These are phyloP conservation scores for Solanum tacnaense DNA, from an alignment of 257 asterid genomes.

Conservation along the genomic window DNA sequence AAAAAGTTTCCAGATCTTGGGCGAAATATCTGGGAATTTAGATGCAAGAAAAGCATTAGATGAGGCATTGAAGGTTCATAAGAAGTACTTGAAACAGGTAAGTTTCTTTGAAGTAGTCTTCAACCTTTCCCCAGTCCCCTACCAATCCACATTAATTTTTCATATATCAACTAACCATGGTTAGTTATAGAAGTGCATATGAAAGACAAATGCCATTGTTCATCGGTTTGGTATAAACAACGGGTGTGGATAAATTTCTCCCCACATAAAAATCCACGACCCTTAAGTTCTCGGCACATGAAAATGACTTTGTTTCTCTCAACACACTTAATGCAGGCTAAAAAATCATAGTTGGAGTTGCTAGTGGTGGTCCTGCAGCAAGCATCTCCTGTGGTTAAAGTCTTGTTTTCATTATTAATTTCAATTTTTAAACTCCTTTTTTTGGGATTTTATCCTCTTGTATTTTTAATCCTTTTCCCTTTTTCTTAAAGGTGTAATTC, in stretches of 20 bases:
- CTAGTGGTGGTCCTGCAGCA: neutral
- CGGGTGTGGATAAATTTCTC: neutral
- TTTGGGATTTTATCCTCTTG: neutral
- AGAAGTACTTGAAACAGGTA: constrained; percentile 83
- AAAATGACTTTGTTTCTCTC: neutral
- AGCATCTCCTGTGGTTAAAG: neutral
- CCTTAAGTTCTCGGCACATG: neutral
- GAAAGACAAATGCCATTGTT: neutral
- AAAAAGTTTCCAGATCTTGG: constrained; percentile 50
- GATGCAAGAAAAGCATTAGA: constrained; percentile 80
- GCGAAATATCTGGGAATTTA: constrained; percentile 83
- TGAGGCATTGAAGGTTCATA: constrained; percentile 70
- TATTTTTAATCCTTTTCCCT: neutral
- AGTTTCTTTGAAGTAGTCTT: constrained; percentile 6
- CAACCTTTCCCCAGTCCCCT: neutral
- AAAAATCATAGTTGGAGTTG: constrained; percentile 22
- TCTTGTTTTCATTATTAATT: neutral
- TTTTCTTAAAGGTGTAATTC: neutral
- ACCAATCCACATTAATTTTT: neutral
- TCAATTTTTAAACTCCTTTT: neutral
- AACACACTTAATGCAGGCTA: constrained; percentile 46
- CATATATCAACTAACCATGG: neutral
- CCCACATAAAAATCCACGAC: neutral
- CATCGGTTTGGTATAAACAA: neutral
- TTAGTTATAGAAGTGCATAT: neutral